phyloP scores from a whole-genome alignment of 176 grass and related monocot species.

The Calamus simplicifolius region DNA sequence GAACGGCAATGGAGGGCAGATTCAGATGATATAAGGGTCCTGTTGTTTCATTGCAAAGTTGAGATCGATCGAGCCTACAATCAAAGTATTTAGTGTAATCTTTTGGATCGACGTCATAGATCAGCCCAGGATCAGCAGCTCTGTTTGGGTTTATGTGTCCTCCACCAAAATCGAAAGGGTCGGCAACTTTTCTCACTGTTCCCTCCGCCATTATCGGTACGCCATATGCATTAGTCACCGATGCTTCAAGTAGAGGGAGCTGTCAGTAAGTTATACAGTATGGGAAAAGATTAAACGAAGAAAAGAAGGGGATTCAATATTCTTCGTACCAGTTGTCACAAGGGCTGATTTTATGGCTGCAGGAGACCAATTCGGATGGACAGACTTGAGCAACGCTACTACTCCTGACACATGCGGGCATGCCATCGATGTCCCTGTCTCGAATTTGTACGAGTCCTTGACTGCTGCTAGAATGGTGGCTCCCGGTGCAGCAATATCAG shows the following conservation, averaged over 20 bases:
- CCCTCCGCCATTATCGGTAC: slow-evolving; percentile 33
- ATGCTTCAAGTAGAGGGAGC: slow-evolving; percentile 22
- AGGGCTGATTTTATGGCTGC: slow-evolving; percentile 23
- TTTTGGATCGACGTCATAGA: slow-evolving; percentile 44
- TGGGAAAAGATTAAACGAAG: background rate
- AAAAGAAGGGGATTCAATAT: background rate
- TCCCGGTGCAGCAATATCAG: slow-evolving; percentile 58
- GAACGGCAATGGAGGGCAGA: slow-evolving; percentile 41
- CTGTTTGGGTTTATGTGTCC: slow-evolving; percentile 33
- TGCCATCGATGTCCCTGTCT: no score
- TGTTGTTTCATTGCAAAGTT: background rate
- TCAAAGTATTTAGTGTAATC: slow-evolving; percentile 39
- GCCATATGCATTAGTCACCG: slow-evolving; percentile 21
- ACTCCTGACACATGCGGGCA: no score
- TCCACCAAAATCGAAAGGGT: slow-evolving; percentile 68
- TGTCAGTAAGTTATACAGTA: no score
- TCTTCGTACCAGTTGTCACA: slow-evolving; percentile 38
- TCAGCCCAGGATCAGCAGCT: slow-evolving; percentile 42
- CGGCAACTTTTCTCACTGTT: slow-evolving; percentile 32
- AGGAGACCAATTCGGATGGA: no score
- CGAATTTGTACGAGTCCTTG: slow-evolving; percentile 6
- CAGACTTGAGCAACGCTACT: no score
- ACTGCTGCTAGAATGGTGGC: slow-evolving; percentile 38
- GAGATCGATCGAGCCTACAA: slow-evolving; percentile 7
- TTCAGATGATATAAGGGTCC: slow-evolving; percentile 29